Conservation (phyloP, 169 alveolate genomes). For the Eimeria maxima region DNA sequence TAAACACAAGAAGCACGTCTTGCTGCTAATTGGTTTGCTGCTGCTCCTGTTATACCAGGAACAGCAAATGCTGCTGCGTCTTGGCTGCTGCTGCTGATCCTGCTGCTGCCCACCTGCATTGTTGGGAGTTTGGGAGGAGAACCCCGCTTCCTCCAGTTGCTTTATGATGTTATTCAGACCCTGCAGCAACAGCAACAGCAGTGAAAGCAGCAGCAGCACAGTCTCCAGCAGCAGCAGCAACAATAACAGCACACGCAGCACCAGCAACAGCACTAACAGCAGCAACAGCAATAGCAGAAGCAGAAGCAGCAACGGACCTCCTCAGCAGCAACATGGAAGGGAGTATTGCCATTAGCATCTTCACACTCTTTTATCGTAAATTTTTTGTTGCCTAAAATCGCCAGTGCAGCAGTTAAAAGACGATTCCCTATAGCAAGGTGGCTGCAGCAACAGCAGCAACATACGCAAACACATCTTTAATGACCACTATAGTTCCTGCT, state of each 20-base stretch:
- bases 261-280: neutral
- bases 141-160: too few species aligned
- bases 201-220: neutral
- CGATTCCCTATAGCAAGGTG: slow-evolving; percentile 22
- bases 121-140: too few species aligned
- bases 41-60: neutral
- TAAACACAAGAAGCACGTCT: neutral
- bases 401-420: neutral
- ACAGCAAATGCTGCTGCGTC: neutral
- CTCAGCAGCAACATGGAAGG: slow-evolving; percentile 47
- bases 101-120: too few species aligned
- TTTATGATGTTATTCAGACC: too few species aligned
- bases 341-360: slow-evolving; percentile 54
- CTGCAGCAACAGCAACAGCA: neutral
- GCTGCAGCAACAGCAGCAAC: slow-evolving; percentile 49
- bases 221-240: neutral
- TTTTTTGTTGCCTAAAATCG: neutral
- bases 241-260: too few species aligned
- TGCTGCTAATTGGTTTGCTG: neutral
- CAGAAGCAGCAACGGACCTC: slow-evolving; percentile 53
- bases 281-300: neutral
- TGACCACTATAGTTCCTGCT: neutral
- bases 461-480: too few species aligned
- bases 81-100: neutral
- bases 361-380: neutral